Conservation (phyloP, 2,329 filamentous ascomycete species). For the Beauveria rudraprayagi region DNA sequence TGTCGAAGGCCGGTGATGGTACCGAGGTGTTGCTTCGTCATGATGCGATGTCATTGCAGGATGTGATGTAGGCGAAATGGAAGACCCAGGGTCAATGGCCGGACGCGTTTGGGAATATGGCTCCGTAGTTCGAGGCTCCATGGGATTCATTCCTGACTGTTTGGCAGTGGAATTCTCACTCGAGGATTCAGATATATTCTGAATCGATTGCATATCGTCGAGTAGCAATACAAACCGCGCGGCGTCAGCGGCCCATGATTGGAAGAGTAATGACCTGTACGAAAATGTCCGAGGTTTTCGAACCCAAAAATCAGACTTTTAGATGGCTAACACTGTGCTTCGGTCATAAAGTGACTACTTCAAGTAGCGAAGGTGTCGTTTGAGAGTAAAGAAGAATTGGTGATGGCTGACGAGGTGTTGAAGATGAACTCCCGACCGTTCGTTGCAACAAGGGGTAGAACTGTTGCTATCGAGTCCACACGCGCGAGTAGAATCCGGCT, state of each 20-base stretch:
- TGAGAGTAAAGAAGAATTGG: background rate
- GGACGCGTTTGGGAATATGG: background rate
- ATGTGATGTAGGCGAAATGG: conserved; percentile 11
- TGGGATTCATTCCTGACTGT: background rate
- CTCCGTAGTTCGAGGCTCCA: conserved; percentile 3
- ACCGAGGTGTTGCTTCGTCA: conserved; percentile 3
- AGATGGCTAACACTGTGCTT: background rate
- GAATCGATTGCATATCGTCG: conserved; percentile 9
- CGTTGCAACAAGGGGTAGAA: background rate
- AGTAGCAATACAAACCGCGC: conserved; percentile 5
- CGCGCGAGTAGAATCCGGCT: background rate
- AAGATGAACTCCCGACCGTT: background rate
- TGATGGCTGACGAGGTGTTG: background rate
- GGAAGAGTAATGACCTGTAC: background rate
- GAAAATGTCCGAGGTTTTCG: background rate
- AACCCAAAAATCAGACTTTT: background rate
- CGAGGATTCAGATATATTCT: conserved; percentile 2
- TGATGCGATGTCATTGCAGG: conserved; percentile 6
- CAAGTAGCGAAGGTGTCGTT: background rate
- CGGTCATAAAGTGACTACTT: background rate
- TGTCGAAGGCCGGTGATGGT: conserved; percentile 11
- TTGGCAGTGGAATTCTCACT: background rate
- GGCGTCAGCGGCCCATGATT: conserved; percentile 12
- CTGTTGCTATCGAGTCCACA: background rate
- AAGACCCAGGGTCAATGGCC: background rate